Evolutionary conservation across 805 yeast genomes (phyloP), one percentile per base, ranked within the genome.

Genomic region (Ogataea populi-albae): DNA sequence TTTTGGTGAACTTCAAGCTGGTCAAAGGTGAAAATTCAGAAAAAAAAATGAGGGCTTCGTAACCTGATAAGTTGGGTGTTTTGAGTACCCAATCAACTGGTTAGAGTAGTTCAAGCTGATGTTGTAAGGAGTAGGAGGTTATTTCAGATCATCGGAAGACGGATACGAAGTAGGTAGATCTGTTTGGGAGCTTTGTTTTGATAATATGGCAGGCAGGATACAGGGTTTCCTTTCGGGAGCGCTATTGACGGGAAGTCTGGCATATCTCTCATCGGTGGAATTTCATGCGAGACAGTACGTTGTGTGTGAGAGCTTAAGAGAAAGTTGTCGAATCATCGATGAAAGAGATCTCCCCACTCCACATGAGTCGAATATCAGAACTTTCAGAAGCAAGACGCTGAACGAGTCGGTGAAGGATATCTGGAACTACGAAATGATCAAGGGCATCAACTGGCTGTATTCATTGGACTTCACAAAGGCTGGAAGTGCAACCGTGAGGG

Each of bases 371-470:
- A 62, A 69, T 35, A 70, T 71, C 20, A 54, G 65, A 30, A 53
- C 65, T 15, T 76, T 76, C 39, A 59, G 65, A 38, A 62, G 69
- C 19, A 69, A 84, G 20, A 59, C 65, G 8, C 42, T 77, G 21
- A 51, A 51, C 7, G 88, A 86, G 57, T 80, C 88, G 0, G 65
- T 74, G 41, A 82, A 79, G 46, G 94, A 85, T 51, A 68, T 84
- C 26, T 85, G 95, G 95, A 81, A 85, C 53, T 78, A 75, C 29
- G 89, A 83, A 54, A 71, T 85, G 35, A 69, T 81, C 38, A 66
- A 64, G 28, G 71, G 73, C 40, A 85, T 79, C 16, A 77, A 77
- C 46, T 80, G 83, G 75, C 47, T 82, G 10, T 82, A 81, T 50
- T 44, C 51, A n/a, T 38, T 58, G 23, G 40, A 51, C 30, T 26